Evolutionary conservation across 768 basidiomycete genomes (phyloP).

Genomic region (Pleurotus platypus): DNA sequence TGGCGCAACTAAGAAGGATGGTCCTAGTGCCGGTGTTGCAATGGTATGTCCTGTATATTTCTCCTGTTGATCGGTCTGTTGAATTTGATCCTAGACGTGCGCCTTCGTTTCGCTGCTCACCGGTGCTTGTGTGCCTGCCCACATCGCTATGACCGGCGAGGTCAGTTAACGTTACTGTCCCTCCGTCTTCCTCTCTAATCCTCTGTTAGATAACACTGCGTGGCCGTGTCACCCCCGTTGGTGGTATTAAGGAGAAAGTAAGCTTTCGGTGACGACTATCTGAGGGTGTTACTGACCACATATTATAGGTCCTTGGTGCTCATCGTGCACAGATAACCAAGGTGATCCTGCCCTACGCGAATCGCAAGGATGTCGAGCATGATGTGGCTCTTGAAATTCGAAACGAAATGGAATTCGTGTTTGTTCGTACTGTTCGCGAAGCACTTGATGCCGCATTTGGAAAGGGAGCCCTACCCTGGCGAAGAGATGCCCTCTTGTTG

Average conservation of each 20-base stretch:
- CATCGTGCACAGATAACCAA: constrained; percentile 83
- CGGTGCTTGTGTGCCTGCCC: constrained; percentile 65
- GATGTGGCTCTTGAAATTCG: constrained; percentile 75
- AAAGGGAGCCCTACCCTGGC: constrained; percentile 62
- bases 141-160: constrained; percentile 90
- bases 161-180: constrained; percentile 26
- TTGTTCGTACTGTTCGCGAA: constrained; percentile 75
- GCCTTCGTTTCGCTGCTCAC: constrained; percentile 86
- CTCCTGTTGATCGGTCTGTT: background rate
- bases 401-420: constrained; percentile 76
- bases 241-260: constrained; percentile 87
- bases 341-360: constrained; percentile 81
- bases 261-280: background rate
- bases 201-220: constrained; percentile 67
- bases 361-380: constrained; percentile 84
- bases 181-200: background rate
- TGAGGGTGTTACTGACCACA: too few relatives aligned
- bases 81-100: constrained; percentile 46
- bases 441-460: constrained; percentile 85
- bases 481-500: constrained; percentile 44
- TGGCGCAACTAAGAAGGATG: constrained; percentile 92
- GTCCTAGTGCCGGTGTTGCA: constrained; percentile 86
- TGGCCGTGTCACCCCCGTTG: constrained; percentile 79
- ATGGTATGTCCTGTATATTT: constrained; percentile 52
- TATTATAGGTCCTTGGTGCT: constrained; percentile 65